A percentile compares a stretch with the other conserved stretches of the same genome.
Evolutionary conservation across 352 stramenopile species (phyloP).

Genomic region (Paralagenidium karlingii): DNA sequence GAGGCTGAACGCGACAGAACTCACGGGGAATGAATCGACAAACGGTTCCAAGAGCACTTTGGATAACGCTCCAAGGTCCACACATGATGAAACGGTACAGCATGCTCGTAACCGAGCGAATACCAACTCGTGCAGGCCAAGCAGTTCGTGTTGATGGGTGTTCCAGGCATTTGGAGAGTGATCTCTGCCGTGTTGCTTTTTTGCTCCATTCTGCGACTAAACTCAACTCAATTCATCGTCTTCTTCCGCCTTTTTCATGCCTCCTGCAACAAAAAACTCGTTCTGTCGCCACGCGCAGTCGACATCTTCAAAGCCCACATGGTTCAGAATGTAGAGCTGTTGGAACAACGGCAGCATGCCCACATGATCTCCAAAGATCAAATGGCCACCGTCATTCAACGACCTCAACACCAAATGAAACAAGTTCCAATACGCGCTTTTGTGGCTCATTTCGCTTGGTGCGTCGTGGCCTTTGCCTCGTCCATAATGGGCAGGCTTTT

Average conservation of each 20-base stretch:
- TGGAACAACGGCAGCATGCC: conserved; percentile 46
- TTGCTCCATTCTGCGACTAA: no score
- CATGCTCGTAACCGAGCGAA: neutral
- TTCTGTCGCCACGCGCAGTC: conserved; percentile 59
- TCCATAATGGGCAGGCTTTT: conserved; percentile 36
- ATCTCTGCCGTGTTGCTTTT: no score
- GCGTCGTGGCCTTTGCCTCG: neutral
- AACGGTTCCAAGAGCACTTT: no score
- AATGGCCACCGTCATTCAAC: conserved; percentile 42
- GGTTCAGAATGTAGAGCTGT: conserved; percentile 41
- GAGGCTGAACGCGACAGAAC: no score
- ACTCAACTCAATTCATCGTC: no score
- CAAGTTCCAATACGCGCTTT: conserved; percentile 26
- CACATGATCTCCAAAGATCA: conserved; percentile 63
- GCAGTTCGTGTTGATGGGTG: conserved; percentile 15
- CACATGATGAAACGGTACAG: no score
- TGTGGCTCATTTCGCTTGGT: conserved; percentile 1
- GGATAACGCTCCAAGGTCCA: no score
- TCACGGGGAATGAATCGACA: no score
- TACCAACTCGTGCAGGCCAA: conserved; percentile 1
- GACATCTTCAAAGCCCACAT: conserved; percentile 52
- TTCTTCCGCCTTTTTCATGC: no score
- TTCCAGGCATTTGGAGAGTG: no score
- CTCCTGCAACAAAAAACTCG: conserved; percentile 67
- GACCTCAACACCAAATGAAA: conserved; percentile 40